These are phyloP conservation scores for Limnanthes douglasii DNA, from an alignment of 345 rosid genomes.

Conservation along the genomic window DNA sequence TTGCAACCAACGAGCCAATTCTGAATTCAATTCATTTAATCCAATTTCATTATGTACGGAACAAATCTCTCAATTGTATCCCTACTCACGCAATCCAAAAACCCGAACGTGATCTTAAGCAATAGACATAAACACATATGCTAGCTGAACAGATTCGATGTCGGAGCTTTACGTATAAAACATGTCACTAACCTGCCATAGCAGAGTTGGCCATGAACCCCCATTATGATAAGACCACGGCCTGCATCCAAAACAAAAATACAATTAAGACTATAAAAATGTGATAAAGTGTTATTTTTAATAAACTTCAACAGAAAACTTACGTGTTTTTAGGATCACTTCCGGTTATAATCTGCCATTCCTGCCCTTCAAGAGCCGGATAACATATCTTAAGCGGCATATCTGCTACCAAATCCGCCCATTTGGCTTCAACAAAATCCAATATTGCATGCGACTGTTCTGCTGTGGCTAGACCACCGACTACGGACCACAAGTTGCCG, in stretches of 20 bases:
- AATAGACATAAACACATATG: too few relatives aligned
- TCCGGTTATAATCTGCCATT: conserved; percentile 78
- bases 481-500: conserved; percentile 77
- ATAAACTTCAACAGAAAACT: background rate
- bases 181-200: conserved; percentile 75
- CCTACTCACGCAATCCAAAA: too few relatives aligned
- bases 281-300: background rate
- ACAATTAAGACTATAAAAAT: conserved; percentile 2
- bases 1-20: too few relatives aligned
- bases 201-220: conserved; percentile 91
- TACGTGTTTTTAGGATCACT: conserved; percentile 96
- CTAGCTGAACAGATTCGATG: too few relatives aligned
- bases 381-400: conserved; percentile 83
- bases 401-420: conserved; percentile 71
- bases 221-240: conserved; percentile 97
- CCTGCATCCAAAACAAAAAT: conserved; percentile 29
- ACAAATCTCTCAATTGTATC: too few relatives aligned
- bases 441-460: conserved; percentile 86
- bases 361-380: conserved; percentile 78
- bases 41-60: too few relatives aligned
- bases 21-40: too few relatives aligned
- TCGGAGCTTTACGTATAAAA: too few relatives aligned
- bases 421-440: conserved; percentile 71
- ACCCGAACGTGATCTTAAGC: too few relatives aligned
- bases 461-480: conserved; percentile 49